Percentiles rank a stretch among this genome's conserved stretches.
Evolutionary conservation across 441 rosid genomes (phyloP).

Genomic region (Populus hybrid): DNA sequence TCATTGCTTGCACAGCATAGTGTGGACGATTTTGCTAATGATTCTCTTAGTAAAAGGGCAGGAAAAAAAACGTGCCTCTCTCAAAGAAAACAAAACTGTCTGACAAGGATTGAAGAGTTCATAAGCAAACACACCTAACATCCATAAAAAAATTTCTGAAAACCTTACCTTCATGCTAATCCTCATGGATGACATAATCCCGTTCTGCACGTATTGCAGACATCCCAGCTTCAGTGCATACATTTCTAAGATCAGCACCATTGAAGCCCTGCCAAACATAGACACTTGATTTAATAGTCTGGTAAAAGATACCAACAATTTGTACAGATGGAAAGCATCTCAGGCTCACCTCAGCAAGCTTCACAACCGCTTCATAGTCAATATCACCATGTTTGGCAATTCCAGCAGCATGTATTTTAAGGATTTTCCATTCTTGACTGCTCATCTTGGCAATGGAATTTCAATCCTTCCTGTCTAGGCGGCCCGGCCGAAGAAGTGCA

Average conservation of each 20-base stretch:
- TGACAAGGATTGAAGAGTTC: not conserved
- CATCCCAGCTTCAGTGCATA: conserved; percentile 99
- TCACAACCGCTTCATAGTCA: conserved; percentile 91
- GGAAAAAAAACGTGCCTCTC: not conserved
- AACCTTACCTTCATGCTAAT: conserved; percentile 93
- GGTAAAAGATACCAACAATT: not conserved
- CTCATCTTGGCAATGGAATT: conserved; percentile 95
- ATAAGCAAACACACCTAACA: not conserved
- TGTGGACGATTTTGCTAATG: not conserved
- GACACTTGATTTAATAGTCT: conserved; percentile 2
- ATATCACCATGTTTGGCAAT: conserved; percentile 97
- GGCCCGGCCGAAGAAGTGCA: conserved; percentile 84
- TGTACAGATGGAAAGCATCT: not conserved
- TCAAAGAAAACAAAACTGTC: not conserved
- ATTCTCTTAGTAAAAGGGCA: not conserved
- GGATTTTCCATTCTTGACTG: conserved; percentile 97
- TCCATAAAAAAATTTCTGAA: not conserved
- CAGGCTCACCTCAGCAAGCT: conserved; percentile 85
- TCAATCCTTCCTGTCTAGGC: conserved; percentile 84
- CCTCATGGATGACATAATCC: conserved; percentile 96
- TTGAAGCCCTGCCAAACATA: conserved; percentile 71
- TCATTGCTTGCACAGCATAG: not conserved
- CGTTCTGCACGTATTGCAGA: conserved; percentile 95
- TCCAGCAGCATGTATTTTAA: conserved; percentile 95
- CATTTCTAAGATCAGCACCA: conserved; percentile 94